Evolutionary conservation across 2,329 filamentous ascomycete species (phyloP).

Genomic region (Fusarium beomiforme): DNA sequence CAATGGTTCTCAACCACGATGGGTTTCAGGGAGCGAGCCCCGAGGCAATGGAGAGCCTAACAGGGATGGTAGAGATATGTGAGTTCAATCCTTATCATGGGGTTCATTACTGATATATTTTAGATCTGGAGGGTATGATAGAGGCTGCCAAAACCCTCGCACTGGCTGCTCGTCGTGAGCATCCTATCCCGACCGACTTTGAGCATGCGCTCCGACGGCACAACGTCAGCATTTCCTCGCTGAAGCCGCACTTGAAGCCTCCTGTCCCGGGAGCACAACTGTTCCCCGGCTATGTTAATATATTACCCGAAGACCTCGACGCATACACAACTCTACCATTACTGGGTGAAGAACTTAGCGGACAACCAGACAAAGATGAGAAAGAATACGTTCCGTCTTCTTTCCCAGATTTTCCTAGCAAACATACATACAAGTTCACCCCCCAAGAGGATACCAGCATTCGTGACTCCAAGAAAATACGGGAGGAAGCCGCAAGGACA

Average conservation of each 20-base stretch:
- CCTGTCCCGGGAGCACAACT: slow-evolving; percentile 57
- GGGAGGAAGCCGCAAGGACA: slow-evolving; percentile 67
- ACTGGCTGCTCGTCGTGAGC: slow-evolving; percentile 60
- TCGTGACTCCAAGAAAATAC: slow-evolving; percentile 65
- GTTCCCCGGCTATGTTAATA: slow-evolving; percentile 52
- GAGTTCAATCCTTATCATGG: slow-evolving; percentile 39
- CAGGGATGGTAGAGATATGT: slow-evolving; percentile 67
- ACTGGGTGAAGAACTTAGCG: slow-evolving; percentile 66
- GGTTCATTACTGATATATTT: slow-evolving; percentile 8
- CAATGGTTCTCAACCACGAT: slow-evolving; percentile 64
- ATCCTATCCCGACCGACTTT: slow-evolving; percentile 67
- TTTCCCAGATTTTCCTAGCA: slow-evolving; percentile 71
- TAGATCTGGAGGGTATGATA: slow-evolving; percentile 62
- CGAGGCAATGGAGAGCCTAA: slow-evolving; percentile 69
- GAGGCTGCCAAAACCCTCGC: slow-evolving; percentile 59
- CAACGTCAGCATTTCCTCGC: slow-evolving; percentile 60
- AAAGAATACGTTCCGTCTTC: slow-evolving; percentile 66
- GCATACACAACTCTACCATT: slow-evolving; percentile 56
- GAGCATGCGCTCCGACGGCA: slow-evolving; percentile 62
- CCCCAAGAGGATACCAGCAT: slow-evolving; percentile 59
- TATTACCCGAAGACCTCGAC: slow-evolving; percentile 51
- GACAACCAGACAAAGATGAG: slow-evolving; percentile 64
- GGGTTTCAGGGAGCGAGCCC: slow-evolving; percentile 66
- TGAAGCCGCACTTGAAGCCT: slow-evolving; percentile 66
- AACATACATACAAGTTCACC: slow-evolving; percentile 71